Conservation (phyloP, 345 rosid genomes). For the Ceriops zippeliana region DNA sequence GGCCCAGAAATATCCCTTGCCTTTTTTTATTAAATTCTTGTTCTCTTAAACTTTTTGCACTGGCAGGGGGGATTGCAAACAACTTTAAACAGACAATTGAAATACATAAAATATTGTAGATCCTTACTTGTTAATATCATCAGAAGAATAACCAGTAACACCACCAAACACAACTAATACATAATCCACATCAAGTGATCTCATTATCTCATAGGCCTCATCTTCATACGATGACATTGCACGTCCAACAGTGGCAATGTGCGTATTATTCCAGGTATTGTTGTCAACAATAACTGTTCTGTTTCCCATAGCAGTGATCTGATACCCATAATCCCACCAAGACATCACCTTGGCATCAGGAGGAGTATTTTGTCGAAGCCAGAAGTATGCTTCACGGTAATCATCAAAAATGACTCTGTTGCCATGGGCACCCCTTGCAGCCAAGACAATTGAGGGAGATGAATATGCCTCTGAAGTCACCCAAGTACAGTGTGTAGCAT, state of each 20-base stretch:
- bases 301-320: slow-evolving; percentile 99
- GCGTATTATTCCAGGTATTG: slow-evolving; percentile 99
- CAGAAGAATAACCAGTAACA: slow-evolving; percentile 98
- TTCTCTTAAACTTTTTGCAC: too few species aligned
- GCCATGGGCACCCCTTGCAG: slow-evolving; percentile 99
- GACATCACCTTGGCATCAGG: slow-evolving; percentile 98
- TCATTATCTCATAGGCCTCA: slow-evolving; percentile 93
- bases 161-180: slow-evolving; percentile 98
- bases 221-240: slow-evolving; percentile 99
- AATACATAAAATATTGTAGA: slow-evolving; percentile 1
- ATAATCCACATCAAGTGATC: slow-evolving; percentile 92
- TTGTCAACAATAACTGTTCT: slow-evolving; percentile 98
- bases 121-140: slow-evolving; percentile 95
- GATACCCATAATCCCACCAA: slow-evolving; percentile 99
- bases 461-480: slow-evolving; percentile 99
- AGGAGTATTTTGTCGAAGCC: slow-evolving; percentile 98
- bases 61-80: too few species aligned
- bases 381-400: slow-evolving; percentile 98
- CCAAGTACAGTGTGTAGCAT: slow-evolving; percentile 94
- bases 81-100: neutral
- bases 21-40: too few species aligned
- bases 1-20: too few species aligned
- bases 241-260: slow-evolving; percentile 99
- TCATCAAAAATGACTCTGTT: slow-evolving; percentile 91
- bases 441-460: slow-evolving; percentile 95